Evolutionary conservation across 116 monocot genomes (phyloP).

Genomic region (Trichopus zeylanicus): DNA sequence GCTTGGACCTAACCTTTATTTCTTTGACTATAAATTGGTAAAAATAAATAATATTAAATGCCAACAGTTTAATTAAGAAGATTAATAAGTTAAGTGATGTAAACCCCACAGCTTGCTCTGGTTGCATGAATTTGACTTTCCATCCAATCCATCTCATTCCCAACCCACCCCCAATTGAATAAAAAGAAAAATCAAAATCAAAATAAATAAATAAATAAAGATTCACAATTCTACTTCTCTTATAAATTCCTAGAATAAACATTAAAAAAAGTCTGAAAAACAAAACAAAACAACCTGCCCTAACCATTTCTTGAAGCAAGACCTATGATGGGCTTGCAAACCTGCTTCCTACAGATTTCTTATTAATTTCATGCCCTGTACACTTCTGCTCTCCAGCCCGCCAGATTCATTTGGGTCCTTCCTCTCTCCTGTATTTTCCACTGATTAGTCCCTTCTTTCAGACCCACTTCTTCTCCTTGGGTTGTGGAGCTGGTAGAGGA

Average conservation of each 20-base stretch:
- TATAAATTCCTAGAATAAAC: background rate
- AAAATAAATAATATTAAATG: too few species aligned
- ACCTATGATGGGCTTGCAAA: too few species aligned
- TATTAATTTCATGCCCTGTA: background rate
- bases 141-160: background rate
- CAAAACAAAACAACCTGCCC: background rate
- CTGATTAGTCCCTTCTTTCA: background rate
- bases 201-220: too few species aligned
- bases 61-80: background rate
- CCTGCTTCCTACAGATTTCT: background rate
- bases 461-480: background rate
- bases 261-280: background rate
- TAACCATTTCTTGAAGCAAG: slow-evolving; percentile 6
- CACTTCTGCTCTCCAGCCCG: background rate
- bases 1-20: too few species aligned
- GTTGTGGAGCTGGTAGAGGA: background rate
- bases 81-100: background rate
- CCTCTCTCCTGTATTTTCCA: background rate
- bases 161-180: background rate
- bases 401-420: background rate
- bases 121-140: slow-evolving; percentile 1
- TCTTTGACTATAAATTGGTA: too few species aligned
- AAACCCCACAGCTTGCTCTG: background rate
- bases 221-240: too few species aligned
- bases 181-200: too few species aligned